Evolutionary conservation across 2,329 filamentous ascomycete species (phyloP), one percentile per base, ranked within the genome.

Genomic region (Lecanicillium sp.): DNA sequence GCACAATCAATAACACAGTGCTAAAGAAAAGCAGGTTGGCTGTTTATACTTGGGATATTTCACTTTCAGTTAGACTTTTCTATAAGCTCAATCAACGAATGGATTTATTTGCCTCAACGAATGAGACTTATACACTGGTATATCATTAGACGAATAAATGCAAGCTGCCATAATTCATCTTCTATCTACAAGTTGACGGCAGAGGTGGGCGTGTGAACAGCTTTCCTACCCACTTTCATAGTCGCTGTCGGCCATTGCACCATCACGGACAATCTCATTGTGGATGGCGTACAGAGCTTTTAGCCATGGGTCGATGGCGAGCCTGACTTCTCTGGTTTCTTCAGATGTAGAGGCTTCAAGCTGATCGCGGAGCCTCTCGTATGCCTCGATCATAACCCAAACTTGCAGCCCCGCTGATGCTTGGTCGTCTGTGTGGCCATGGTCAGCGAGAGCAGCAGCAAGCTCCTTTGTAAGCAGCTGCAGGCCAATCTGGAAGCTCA

Each of bases 371-470:
- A 77, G 53, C 42, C 62, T 61, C 58, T 76, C 71, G 47, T 76
- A 76, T 3, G 72, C 71, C 47, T 75, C 72, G 36, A 76, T 76
- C 72, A 76, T 75, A 31, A 71, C 61, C 65, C 68, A 69, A 14
- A 75, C 52, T 48, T 76, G 72, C 29, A 76, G 49, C 2, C 66
- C 63, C 12, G 70, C 63, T 0, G 62, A 59, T 27, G 67, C 59
- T 3, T 45, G 29, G 40, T 52, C 13, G 16, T 27, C 51, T 40
- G 3, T 47, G 50, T 9, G 41, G 14, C 15, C 50, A 41, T 37
- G 53, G 32, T 56, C 43, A 34, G 52, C 38, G 29, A 70, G 46
- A 0, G 64, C 64, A 0, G 65, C 63, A 1, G 67, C 63, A 8
- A 77, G 56, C 43, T 76, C 71, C 15, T 60, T 60, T 4, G 63